A percentile compares a stretch with the other conserved stretches of the same genome.
Evolutionary conservation across 1,139 yeast genomes (phyloP).

Genomic region (Saccharomyces hybrid): DNA sequence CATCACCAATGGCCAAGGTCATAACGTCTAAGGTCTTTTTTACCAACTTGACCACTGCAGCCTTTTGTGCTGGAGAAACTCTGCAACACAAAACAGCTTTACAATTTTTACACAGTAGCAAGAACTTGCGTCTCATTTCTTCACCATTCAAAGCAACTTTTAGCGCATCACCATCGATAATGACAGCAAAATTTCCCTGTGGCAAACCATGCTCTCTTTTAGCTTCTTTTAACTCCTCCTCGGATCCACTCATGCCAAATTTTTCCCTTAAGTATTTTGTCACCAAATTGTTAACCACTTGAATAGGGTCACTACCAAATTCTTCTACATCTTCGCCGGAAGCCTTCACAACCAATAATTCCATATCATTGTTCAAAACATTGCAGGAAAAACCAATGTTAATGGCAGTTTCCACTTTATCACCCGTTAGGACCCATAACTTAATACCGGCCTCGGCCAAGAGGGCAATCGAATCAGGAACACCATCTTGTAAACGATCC

Average conservation of each 20-base stretch:
- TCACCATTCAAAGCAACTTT: slow-evolving; percentile 58
- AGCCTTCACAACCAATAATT: slow-evolving; percentile 59
- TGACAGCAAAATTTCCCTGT: slow-evolving; percentile 65
- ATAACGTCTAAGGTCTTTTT: slow-evolving; percentile 72
- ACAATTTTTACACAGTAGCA: slow-evolving; percentile 86
- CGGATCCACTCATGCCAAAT: slow-evolving; percentile 58
- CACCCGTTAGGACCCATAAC: slow-evolving; percentile 96
- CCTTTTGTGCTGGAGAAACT: slow-evolving; percentile 96
- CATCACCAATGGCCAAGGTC: slow-evolving; percentile 95
- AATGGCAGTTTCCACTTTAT: slow-evolving; percentile 94
- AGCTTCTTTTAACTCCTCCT: slow-evolving; percentile 51
- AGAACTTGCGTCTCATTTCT: slow-evolving; percentile 56
- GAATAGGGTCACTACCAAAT: slow-evolving; percentile 26
- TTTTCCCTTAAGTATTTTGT: slow-evolving; percentile 53
- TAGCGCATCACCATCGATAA: slow-evolving; percentile 89
- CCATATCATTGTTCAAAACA: slow-evolving; percentile 78
- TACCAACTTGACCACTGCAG: slow-evolving; percentile 84
- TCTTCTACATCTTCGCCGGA: slow-evolving; percentile 39
- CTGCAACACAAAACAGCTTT: slow-evolving; percentile 91
- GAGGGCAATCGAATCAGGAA: slow-evolving; percentile 86
- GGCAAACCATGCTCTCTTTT: slow-evolving; percentile 75
- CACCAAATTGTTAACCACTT: slow-evolving; percentile 49
- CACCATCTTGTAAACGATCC: slow-evolving; percentile 92
- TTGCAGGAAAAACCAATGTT: slow-evolving; percentile 97
- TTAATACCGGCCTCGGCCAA: slow-evolving; percentile 92